Evolutionary conservation across 305 asterid genomes (phyloP), one percentile per base, ranked within the genome.

Genomic region (Petunia hybrid): DNA sequence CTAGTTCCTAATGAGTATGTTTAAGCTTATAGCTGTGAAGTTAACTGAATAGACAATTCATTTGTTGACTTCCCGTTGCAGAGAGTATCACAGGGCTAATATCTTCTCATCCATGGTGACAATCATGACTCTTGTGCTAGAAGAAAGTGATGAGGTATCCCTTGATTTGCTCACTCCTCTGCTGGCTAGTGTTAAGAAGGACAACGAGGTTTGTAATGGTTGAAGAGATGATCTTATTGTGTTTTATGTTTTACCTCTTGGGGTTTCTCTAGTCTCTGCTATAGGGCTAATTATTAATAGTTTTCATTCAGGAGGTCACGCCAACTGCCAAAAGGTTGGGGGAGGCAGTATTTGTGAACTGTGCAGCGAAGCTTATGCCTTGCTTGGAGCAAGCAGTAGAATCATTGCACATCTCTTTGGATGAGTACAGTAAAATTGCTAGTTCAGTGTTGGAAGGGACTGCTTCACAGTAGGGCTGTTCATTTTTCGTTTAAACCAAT

Each of bases 61-160:
- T 74, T 74, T 7, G 1, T 9, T 66, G 63, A 9, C 66, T 51
- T 70, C 10, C 57, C 62, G 83, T 84, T 84, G 59, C 95, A 97
- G 99, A 83, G 96, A 80, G 84, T 61, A 87, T 88, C 99, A 97
- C 57, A 56, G 88, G 6, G 92, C 86, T 46, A 83, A 36, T 77
- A 86, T 97, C 78, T 90, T 90, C 89, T 53, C 92, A 81, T 91
- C 95, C 76, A 97, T 97, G 99, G 97, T 87, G 93, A 87, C 98
- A 65, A 91, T 97, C 80, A 97, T 97, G 99, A 90, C 89, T 39
- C 95, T 97, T 87, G 90, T 95, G 77, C 79, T 97, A 71, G 99
- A 95, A 84, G 99, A 97, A 91, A 97, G 98, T 85, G 99, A 97
- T 87, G 98, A 93, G 69, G 84, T 95, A 81, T 86, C 97, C 40